Percentiles rank a stretch among this genome's conserved stretches.
Evolutionary conservation across 1,284 basidiomycete genomes (phyloP).

Genomic region (Cerrena zonata): DNA sequence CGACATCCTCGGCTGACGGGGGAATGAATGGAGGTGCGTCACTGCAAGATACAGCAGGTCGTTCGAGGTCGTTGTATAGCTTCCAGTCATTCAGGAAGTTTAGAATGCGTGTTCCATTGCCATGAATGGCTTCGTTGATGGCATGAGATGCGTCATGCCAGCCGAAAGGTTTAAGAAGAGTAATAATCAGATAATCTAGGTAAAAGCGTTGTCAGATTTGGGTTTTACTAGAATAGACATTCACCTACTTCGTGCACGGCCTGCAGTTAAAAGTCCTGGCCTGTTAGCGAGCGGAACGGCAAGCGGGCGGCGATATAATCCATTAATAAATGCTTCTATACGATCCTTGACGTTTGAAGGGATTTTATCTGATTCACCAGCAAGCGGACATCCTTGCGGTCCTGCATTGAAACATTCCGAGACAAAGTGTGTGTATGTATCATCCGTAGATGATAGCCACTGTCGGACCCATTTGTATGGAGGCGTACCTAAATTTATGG

Average conservation of each 20-base stretch:
- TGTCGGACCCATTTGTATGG: slow-evolving; percentile 30
- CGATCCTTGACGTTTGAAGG: slow-evolving; percentile 24
- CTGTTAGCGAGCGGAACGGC: slow-evolving; percentile 23
- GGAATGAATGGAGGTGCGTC: slow-evolving; percentile 18
- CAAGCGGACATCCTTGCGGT: slow-evolving; percentile 26
- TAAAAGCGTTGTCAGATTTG: not conserved
- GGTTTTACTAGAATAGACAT: not conserved
- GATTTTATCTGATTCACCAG: slow-evolving; percentile 20
- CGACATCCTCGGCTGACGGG: slow-evolving; percentile 16
- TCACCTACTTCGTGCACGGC: slow-evolving; percentile 26
- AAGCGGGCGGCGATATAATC: slow-evolving; percentile 28
- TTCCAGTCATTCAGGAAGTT: slow-evolving; percentile 11
- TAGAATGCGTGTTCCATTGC: slow-evolving; percentile 20
- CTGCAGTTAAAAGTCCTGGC: slow-evolving; percentile 31
- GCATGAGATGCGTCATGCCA: slow-evolving; percentile 18
- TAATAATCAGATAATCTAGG: slow-evolving; percentile 18
- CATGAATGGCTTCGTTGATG: slow-evolving; percentile 21
- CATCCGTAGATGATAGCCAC: slow-evolving; percentile 27
- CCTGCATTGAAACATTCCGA: slow-evolving; percentile 31
- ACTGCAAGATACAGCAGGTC: slow-evolving; percentile 24
- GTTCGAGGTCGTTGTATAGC: slow-evolving; percentile 15
- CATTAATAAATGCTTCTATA: slow-evolving; percentile 31
- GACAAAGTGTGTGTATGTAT: slow-evolving; percentile 31
- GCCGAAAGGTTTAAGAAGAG: slow-evolving; percentile 13
- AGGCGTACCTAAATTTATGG: slow-evolving; percentile 29